Conservation (phyloP, 805 yeast genomes). For the Ogataea pilisensis region DNA sequence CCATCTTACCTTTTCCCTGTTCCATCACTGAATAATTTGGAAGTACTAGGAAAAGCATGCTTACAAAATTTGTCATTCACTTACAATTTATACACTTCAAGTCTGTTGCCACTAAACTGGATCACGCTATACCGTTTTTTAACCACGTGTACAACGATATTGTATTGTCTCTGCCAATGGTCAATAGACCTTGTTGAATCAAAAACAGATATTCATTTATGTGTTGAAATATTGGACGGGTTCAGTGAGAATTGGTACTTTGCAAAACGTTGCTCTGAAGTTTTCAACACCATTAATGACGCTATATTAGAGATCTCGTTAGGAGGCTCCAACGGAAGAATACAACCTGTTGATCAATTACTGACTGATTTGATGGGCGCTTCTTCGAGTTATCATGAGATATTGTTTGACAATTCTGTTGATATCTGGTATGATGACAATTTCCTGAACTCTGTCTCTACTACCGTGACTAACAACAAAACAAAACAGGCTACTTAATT, state of each 20-base stretch:
- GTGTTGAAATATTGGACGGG: constrained; percentile 42
- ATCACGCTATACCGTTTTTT: constrained; percentile 43
- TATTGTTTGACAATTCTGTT: constrained; percentile 42
- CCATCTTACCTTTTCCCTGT: constrained; percentile 47
- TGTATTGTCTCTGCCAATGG: constrained; percentile 45
- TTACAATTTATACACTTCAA: constrained; percentile 41
- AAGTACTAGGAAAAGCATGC: constrained; percentile 42
- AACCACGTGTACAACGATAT: constrained; percentile 43
- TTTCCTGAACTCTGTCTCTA: constrained; percentile 4
- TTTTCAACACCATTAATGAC: constrained; percentile 40
- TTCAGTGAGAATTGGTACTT: constrained; percentile 45
- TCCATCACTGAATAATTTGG: constrained; percentile 37
- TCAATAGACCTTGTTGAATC: constrained; percentile 42
- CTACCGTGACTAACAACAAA: background rate
- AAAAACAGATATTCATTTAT: constrained; percentile 42
- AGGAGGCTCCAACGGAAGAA: constrained; percentile 32
- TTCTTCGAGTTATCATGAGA: constrained; percentile 39
- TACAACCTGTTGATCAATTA: constrained; percentile 37
- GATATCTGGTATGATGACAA: constrained; percentile 41
- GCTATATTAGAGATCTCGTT: constrained; percentile 42
- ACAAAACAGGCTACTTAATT: no score
- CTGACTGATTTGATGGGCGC: constrained; percentile 41
- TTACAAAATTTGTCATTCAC: constrained; percentile 43
- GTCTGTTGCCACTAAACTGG: constrained; percentile 47
- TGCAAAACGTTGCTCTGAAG: constrained; percentile 41